Base-by-base conservation (phyloP, 306 rosid species). In the Lathyrus tuberosus region DNA sequence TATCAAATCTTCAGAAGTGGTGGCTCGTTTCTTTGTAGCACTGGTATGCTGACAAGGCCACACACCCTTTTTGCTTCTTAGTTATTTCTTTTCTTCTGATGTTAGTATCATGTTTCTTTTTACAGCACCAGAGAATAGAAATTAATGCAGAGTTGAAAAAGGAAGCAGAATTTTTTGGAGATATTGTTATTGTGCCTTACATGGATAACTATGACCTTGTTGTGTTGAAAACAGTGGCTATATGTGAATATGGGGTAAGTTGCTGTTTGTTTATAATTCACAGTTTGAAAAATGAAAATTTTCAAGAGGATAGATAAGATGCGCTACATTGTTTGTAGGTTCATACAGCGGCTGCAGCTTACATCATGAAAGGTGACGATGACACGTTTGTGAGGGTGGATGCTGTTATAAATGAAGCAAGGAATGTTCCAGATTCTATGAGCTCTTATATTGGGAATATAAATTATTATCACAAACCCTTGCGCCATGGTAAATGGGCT, bases 401-500 rank as follows among this genome's bases (percentile, higher is more conserved):
- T 72, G 86, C 87, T 24, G 78, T 89, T 58, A 26, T 94, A 44
- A 5, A 72, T 11, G 80, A 73, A 78, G 88, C 85, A 48, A 73
- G 83, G 77, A 77, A 52, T 14, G 70, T 85, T 62, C 89, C 88
- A 0, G 54, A 31, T 63, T 83, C 68, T 8, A 80, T 51, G 79
- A 89, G 95, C 80, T 79, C 87, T 72, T 94, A 94, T 76, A 76
- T 94, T 48, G 99, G 99, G 79, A 94, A 94, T 83, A 91, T 94
- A 68, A 94, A 94, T 76, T 90, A 88, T 82, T 75, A 65, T 77
- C 99, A 90, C 76, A 86, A 79, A 79, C 99, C 99, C 48, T 82
- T 91, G 80, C 99, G 99, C 66, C 41, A 69, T 41, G 99, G 99
- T 46, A 94, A 94, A 91, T 94, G 99, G 99, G 96, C 97, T 1